Evolutionary conservation across 78 protist species (phyloP), one percentile per base, ranked within the genome.

Genomic region (Emiliania huxleyi): DNA sequence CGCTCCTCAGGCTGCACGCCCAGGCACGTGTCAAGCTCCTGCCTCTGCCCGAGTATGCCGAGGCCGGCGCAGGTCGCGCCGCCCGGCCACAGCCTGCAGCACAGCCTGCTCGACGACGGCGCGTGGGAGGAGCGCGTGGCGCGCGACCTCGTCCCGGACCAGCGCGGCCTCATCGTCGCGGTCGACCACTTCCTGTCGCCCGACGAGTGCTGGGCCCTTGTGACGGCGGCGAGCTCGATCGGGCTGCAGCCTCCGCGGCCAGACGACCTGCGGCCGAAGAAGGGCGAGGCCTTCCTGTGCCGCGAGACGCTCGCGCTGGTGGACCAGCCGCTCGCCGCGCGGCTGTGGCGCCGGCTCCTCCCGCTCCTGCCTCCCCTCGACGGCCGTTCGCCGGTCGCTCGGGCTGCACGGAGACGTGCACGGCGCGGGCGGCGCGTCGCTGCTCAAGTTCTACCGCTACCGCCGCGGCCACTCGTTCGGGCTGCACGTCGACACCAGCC

Each of bases 211-310:
- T 43, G 21, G 25, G 33, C 46, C 40, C 35, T 90, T 15, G 52
- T 90, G 21, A 1, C 46, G 42, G 91, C 91, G 46, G 49, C 22
- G 1, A 43, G 52, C 45, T 1, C 42, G 11, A 42, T 48, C 45
- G 91, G 91, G 2, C 75, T 48, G 46, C 21, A 90, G 45, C 37
- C 91, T 1, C 11, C 73, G 46, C 43, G 22, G 8, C 18, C 43
- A 12, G 55, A 11, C n/a, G 91, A 90, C 35, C 46, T 48, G 37
- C 6, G 21, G 23, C 91, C 91, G 40, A 48, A 42, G 25, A 90
- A 90, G 46, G 25, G 25, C 37, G 91, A 90, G 43, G 91, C 91
- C 37, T 90, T 49, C 46, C 25, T 90, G 29, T 6, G 52, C 46
- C 55, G 91, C 46, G 35, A 40, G 44, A 52, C 43, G 35, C 56